Evolutionary conservation across 345 rosid genomes (phyloP).

Genomic region (Nasturtium officinale): DNA sequence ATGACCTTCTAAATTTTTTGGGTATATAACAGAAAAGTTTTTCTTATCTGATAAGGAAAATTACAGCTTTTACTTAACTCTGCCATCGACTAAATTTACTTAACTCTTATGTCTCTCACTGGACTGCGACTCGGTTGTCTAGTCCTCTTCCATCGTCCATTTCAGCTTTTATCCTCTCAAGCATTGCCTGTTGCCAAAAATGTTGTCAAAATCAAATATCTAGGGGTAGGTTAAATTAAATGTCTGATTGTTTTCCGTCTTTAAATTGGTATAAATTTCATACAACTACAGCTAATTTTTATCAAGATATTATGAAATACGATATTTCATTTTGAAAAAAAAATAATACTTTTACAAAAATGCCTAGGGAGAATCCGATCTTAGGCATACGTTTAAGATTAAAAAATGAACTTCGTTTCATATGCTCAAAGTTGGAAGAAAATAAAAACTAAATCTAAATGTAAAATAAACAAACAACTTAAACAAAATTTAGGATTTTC

Average conservation of each 20-base stretch:
- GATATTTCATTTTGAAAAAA: not conserved
- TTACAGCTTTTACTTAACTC: too few species aligned
- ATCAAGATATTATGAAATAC: not conserved
- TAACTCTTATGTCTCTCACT: too few species aligned
- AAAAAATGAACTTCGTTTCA: not conserved
- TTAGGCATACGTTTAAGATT: not conserved
- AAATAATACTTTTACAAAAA: too few species aligned
- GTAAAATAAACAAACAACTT: not conserved
- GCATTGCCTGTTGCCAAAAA: conserved; percentile 47
- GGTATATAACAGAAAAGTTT: too few species aligned
- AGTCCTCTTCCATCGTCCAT: conserved; percentile 83
- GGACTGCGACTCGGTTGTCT: conserved; percentile 28
- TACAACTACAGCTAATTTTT: not conserved
- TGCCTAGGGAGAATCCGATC: too few species aligned
- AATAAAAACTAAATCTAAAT: not conserved
- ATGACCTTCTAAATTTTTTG: too few species aligned
- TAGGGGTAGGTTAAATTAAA: too few species aligned
- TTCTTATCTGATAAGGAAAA: too few species aligned
- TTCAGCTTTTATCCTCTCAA: conserved; percentile 64
- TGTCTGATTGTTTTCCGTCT: not conserved
- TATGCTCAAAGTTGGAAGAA: not conserved
- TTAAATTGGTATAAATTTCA: not conserved
- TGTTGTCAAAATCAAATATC: not conserved
- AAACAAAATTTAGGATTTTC: not conserved
- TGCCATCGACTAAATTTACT: too few species aligned